Evolutionary conservation across 2,329 filamentous ascomycete species (phyloP).

Genomic region (Pyrenophora graminea): DNA sequence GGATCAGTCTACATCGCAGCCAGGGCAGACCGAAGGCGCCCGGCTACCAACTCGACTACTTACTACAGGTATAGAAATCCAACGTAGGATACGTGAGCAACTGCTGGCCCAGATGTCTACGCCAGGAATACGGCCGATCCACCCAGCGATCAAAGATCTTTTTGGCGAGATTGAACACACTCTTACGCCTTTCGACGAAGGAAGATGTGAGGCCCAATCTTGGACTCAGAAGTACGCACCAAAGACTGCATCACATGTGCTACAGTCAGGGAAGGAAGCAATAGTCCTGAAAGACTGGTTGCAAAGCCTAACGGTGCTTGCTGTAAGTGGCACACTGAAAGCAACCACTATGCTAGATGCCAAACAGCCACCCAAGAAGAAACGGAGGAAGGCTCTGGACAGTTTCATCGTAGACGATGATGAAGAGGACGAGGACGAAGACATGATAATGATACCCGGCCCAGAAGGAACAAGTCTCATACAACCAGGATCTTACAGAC

Average conservation of each 20-base stretch:
- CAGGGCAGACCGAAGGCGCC: constrained; percentile 28
- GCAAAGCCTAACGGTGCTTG: constrained; percentile 71
- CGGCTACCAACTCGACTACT: constrained; percentile 44
- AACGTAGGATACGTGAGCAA: constrained; percentile 41
- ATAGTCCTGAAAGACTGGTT: constrained; percentile 80
- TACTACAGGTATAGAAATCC: constrained; percentile 47
- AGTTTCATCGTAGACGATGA: constrained; percentile 43
- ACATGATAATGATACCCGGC: constrained; percentile 69
- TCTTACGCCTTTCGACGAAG: constrained; percentile 79
- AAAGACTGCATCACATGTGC: constrained; percentile 66
- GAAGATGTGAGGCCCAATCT: constrained; percentile 69
- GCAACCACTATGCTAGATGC: constrained; percentile 12
- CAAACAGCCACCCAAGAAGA: constrained; percentile 61
- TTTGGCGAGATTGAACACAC: constrained; percentile 63
- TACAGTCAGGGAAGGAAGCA: constrained; percentile 75
- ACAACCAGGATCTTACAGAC: constrained; percentile 40
- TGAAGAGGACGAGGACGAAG: constrained; percentile 36
- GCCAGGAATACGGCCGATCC: constrained; percentile 32
- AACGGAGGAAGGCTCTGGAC: constrained; percentile 55
- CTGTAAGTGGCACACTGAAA: constrained; percentile 65
- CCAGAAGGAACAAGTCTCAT: constrained; percentile 63
- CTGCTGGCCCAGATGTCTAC: constrained; percentile 25
- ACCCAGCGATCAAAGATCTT: constrained; percentile 64
- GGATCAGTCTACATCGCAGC: constrained; percentile 4
- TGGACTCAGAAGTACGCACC: constrained; percentile 92